phyloP scores from a whole-genome alignment of 345 rosid species.

The Bretschneidera sinensis region DNA sequence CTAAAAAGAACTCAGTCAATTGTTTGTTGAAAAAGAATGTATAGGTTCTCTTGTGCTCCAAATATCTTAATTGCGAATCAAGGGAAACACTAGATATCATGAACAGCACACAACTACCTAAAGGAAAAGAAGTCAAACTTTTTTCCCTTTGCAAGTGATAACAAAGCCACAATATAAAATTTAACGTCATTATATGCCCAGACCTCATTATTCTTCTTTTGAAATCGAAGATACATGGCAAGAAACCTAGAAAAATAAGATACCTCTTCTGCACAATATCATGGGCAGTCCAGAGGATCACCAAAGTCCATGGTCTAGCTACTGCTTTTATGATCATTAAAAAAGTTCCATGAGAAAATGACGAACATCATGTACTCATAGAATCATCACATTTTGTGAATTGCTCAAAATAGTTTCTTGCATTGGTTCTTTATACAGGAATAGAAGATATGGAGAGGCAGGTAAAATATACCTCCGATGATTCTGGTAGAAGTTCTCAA shows the following conservation, averaged over 20 bases:
- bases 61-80: background rate
- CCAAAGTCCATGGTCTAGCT: background rate
- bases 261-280: background rate
- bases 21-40: background rate
- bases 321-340: conserved; percentile 8
- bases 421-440: too few relatives aligned
- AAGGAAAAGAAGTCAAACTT: too few relatives aligned
- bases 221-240: background rate
- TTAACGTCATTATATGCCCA: background rate
- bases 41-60: background rate
- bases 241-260: background rate
- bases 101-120: background rate
- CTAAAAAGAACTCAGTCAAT: background rate
- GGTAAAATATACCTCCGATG: conserved; percentile 71
- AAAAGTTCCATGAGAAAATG: conserved; percentile 6
- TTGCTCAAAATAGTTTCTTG: conserved; percentile 7
- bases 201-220: background rate
- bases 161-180: background rate
- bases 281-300: background rate
- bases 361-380: background rate
- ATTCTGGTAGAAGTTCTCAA: conserved; percentile 97
- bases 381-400: conserved; percentile 1
- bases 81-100: background rate
- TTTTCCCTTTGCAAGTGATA: background rate
- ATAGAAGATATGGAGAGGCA: conserved; percentile 9